Base-by-base conservation (phyloP, 768 basidiomycete genomes). In the Tylopilus cervinicoccineus region DNA sequence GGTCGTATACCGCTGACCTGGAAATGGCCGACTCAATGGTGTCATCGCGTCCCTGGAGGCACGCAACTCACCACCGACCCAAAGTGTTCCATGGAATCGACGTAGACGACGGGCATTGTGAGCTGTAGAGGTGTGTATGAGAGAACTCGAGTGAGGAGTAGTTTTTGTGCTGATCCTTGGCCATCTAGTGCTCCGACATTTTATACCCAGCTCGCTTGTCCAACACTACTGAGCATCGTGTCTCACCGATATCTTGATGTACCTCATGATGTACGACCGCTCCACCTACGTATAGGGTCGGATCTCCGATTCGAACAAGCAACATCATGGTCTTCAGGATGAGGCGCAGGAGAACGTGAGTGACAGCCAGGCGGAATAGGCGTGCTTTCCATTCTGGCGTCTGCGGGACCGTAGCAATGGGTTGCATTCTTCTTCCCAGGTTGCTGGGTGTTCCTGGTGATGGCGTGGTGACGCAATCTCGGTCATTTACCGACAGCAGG, bases 341-440 rank as follows among this genome's bases (percentile, higher is more conserved):
- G 47, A 60, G 19, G 32, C 51, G 44, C 50, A 43, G 40, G 52
- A 54, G 53, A 56, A 38, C 27, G 42, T 42, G 56, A 62, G 44
- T 16, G 43, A 51, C 50, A 50, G 40, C 63, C 63, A 66, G 63
- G 64, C 56, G 59, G 57, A 54, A 42, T 45, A 46, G 57, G 61
- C 63, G 57, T 64, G 63, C 54, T 53, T 52, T 63, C 64, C 61
- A 63, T 64, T 65, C 53, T 49, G 43, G 42, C 38, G 41, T 55
- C 50, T 63, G 61, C 56, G 56, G 56, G 48, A 48, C 55, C 59
- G 40, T 59, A 47, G 56, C 51, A 52, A 31, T 61, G 48, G 59
- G 48, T 34, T 41, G 34, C 51, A 43, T 56, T 44, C 48, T 51
- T 36, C 50, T 64, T 36, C 43, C 40, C 34, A 47, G 56, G 49